These are phyloP conservation scores for Coleophoma eucalyptorum DNA, from an alignment of 2,329 filamentous ascomycete species.

Conservation along the genomic window DNA sequence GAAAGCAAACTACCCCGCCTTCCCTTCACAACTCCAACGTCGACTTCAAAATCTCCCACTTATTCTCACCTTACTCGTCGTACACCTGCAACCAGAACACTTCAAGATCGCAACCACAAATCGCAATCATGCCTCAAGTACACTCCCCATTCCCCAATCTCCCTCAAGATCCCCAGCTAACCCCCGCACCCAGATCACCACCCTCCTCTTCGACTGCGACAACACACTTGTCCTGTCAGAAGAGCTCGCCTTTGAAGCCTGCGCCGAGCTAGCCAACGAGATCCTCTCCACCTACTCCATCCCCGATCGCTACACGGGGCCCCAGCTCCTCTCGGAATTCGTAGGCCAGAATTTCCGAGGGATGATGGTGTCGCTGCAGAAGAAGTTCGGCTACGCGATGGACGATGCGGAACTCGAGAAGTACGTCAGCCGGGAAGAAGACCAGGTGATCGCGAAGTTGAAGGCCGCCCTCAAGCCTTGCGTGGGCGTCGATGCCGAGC, in stretches of 20 bases:
- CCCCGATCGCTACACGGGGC: conserved; percentile 68
- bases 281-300: conserved; percentile 68
- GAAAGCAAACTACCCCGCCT: no score
- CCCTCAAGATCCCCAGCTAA: no score
- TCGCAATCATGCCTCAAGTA: no score
- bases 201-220: conserved; percentile 75
- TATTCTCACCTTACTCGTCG: no score
- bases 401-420: conserved; percentile 62
- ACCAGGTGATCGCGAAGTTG: conserved; percentile 79
- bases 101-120: no score
- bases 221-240: conserved; percentile 94
- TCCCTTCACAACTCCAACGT: no score
- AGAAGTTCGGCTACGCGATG: conserved; percentile 72
- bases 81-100: no score
- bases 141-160: no score
- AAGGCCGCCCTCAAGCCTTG: conserved; percentile 64
- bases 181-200: conserved; percentile 49
- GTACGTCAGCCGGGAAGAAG: conserved; percentile 76
- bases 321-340: conserved; percentile 77
- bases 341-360: conserved; percentile 94
- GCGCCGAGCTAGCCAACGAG: conserved; percentile 83
- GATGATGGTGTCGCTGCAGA: conserved; percentile 76
- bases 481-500: conserved; percentile 61
- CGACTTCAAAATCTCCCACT: no score
- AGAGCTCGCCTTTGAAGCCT: conserved; percentile 86